phyloP scores from a whole-genome alignment of 202 grass and related monocot species.

The Musa balbisiana region DNA sequence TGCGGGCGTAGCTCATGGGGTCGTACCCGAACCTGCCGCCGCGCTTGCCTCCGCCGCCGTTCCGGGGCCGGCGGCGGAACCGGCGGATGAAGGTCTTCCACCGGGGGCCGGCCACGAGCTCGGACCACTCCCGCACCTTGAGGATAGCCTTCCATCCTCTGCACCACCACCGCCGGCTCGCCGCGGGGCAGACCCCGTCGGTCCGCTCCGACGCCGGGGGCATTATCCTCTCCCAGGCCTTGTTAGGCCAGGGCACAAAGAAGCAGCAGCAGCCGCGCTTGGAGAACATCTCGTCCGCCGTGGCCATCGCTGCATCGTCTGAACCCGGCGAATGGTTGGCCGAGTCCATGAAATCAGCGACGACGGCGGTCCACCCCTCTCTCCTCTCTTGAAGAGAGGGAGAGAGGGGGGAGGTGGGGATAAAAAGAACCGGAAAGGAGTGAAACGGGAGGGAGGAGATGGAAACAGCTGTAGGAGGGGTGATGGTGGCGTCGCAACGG shows the following conservation, averaged over 20 bases:
- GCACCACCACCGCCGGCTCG: neutral
- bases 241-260: neutral
- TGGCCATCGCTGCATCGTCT: neutral
- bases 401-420: too few species aligned
- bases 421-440: too few species aligned
- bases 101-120: neutral
- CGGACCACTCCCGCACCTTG: neutral
- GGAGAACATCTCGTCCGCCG: neutral
- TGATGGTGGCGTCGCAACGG: too few species aligned
- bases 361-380: too few species aligned
- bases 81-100: neutral
- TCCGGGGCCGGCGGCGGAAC: neutral
- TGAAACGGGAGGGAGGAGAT: too few species aligned
- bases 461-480: too few species aligned
- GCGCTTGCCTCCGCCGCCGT: neutral
- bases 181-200: neutral
- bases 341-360: neutral
- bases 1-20: slow-evolving; percentile 1
- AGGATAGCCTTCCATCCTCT: neutral
- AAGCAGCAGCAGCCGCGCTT: slow-evolving; percentile 8
- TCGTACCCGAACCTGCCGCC: slow-evolving; percentile 4
- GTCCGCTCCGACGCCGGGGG: neutral
- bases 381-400: too few species aligned
- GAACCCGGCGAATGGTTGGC: neutral
- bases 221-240: neutral